phyloP scores from a whole-genome alignment of 1,284 basidiomycete species.

The Tilletiopsis washingtonensis region DNA sequence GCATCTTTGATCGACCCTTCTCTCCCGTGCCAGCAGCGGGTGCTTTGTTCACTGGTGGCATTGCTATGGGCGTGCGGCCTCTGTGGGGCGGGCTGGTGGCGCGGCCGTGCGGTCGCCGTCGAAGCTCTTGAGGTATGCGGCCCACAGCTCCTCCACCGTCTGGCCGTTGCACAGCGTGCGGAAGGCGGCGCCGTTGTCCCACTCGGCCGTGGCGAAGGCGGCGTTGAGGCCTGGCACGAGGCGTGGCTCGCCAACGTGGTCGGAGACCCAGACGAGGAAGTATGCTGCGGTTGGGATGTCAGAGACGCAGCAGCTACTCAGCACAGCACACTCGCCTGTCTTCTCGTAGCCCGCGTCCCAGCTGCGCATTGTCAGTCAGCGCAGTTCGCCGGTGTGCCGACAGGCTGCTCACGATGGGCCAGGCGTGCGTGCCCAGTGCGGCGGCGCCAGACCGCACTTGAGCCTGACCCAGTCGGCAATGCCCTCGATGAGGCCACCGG shows the following conservation, averaged over 20 bases:
- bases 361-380: neutral
- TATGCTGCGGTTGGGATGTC: neutral
- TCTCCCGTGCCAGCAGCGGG: too few species aligned
- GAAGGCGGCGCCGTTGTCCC: neutral
- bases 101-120: too few species aligned
- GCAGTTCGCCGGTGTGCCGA: neutral
- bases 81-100: too few species aligned
- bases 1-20: too few species aligned
- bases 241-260: neutral
- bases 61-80: too few species aligned
- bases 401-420: neutral
- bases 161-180: neutral
- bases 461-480: conserved; percentile 28
- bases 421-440: conserved; percentile 16
- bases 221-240: conserved; percentile 1
- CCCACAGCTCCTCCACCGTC: neutral
- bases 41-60: too few species aligned
- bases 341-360: conserved; percentile 2
- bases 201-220: neutral
- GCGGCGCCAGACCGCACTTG: conserved; percentile 7
- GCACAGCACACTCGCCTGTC: conserved; percentile 2
- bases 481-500: conserved; percentile 23
- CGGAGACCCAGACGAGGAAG: neutral
- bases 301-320: neutral
- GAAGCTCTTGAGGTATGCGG: too few species aligned